A percentile compares a stretch with the other conserved stretches of the same genome.
Evolutionary conservation across 192 early-diverging fungal species (phyloP).

Genomic region (Rhizoclosmatium sp.): DNA sequence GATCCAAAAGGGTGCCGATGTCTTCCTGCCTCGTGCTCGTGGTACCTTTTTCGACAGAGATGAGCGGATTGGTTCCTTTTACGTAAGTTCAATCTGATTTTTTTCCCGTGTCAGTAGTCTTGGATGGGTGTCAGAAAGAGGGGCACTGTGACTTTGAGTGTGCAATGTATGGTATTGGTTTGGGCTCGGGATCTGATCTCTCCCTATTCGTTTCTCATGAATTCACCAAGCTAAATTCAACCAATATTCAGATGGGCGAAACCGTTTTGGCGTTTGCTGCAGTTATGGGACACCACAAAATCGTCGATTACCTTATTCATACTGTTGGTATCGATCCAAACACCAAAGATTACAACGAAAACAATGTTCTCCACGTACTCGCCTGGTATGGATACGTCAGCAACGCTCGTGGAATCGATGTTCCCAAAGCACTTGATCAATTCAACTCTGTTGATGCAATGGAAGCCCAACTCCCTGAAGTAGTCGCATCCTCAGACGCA

Average conservation of each 20-base stretch:
- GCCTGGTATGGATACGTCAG: conserved; percentile 33
- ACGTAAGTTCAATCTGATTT: conserved; percentile 4
- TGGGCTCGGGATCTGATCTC: neutral
- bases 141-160: too few relatives aligned
- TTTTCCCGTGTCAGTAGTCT: too few relatives aligned
- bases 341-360: conserved; percentile 26
- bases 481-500: neutral
- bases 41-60: conserved; percentile 32
- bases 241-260: conserved; percentile 30
- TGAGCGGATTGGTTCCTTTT: neutral
- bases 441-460: neutral
- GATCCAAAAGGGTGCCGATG: conserved; percentile 30
- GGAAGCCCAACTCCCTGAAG: neutral
- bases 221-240: neutral
- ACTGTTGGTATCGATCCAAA: conserved; percentile 39
- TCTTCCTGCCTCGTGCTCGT: conserved; percentile 17
- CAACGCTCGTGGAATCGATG: conserved; percentile 28
- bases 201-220: neutral
- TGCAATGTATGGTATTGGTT: neutral
- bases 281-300: conserved; percentile 24
- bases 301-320: conserved; percentile 38
- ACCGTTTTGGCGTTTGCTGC: conserved; percentile 39
- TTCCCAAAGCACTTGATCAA: neutral
- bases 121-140: too few relatives aligned
- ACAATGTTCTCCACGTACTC: conserved; percentile 44